Percentiles rank a stretch among this genome's conserved stretches.
phyloP scores from a whole-genome alignment of 2,329 filamentous ascomycete species.

The Arthrobotrys pseudoclavata region DNA sequence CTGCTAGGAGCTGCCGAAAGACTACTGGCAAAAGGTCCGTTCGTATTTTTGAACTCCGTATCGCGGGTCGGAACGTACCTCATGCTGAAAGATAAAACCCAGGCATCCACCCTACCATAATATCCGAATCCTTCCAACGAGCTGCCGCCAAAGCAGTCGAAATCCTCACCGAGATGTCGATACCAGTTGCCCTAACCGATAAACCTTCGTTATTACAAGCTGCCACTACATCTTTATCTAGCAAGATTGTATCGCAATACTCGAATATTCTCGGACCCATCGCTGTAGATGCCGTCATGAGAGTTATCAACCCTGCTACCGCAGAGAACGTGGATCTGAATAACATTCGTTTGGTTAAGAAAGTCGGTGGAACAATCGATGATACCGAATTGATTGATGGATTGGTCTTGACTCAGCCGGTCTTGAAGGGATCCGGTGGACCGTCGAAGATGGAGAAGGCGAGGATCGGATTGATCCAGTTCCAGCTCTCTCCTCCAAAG shows the following conservation, averaged over 20 bases:
- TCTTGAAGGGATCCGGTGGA: conserved; percentile 92
- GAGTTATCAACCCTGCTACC: conserved; percentile 94
- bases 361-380: conserved; percentile 96
- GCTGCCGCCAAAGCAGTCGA: conserved; percentile 89
- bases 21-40: conserved; percentile 81
- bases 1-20: conserved; percentile 93
- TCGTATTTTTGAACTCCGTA: not conserved
- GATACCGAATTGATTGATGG: conserved; percentile 98
- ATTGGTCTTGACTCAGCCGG: conserved; percentile 89
- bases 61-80: not conserved
- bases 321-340: conserved; percentile 96
- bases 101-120: conserved; percentile 93
- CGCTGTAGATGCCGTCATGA: conserved; percentile 95
- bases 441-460: conserved; percentile 97
- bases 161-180: conserved; percentile 94
- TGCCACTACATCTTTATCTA: conserved; percentile 95
- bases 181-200: conserved; percentile 89
- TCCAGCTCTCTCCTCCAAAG: conserved; percentile 97
- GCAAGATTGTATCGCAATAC: conserved; percentile 98
- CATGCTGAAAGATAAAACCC: conserved; percentile 17
- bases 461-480: conserved; percentile 95
- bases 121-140: conserved; percentile 96
- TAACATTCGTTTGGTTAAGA: conserved; percentile 97
- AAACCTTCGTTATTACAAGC: conserved; percentile 92
- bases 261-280: conserved; percentile 95